Percentiles rank a stretch among this genome's conserved stretches.
These are phyloP conservation scores for Coemansia aciculifera DNA, from an alignment of 192 early-diverging fungal species.

Conservation along the genomic window DNA sequence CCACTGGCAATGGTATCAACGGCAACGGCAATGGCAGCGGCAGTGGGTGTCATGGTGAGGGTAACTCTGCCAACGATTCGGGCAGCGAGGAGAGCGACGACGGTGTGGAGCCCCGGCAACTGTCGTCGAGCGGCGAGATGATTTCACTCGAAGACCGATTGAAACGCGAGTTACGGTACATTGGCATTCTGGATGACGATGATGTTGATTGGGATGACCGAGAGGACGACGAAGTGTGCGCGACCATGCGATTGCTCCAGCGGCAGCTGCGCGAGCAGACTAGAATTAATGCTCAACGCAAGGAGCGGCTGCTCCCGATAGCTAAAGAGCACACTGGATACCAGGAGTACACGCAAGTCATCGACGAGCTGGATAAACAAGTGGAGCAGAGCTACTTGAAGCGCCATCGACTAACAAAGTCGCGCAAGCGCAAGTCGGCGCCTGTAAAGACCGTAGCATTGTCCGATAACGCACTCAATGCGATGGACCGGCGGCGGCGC, in stretches of 20 bases:
- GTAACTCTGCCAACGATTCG: not conserved
- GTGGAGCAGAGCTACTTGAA: constrained; percentile 86
- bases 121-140: constrained; percentile 54
- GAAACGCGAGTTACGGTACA: constrained; percentile 76
- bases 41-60: too few relatives aligned
- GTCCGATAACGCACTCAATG: constrained; percentile 67
- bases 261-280: constrained; percentile 71
- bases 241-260: constrained; percentile 68
- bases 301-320: constrained; percentile 57
- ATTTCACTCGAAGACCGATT: constrained; percentile 79
- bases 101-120: constrained; percentile 14
- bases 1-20: not conserved
- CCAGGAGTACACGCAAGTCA: constrained; percentile 84
- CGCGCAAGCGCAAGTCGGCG: constrained; percentile 68
- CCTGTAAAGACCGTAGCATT: constrained; percentile 57
- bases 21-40: not conserved
- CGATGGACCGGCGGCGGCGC: constrained; percentile 66
- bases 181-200: constrained; percentile 79
- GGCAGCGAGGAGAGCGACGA: constrained; percentile 24
- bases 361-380: constrained; percentile 87
- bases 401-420: constrained; percentile 73
- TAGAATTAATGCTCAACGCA: constrained; percentile 66
- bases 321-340: constrained; percentile 71
- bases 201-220: constrained; percentile 71
- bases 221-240: constrained; percentile 76